A percentile compares a stretch with the other conserved stretches of the same genome.
These are phyloP conservation scores for Arthrocladium fulminans DNA, from an alignment of 2,329 filamentous ascomycete genomes.

Conservation along the genomic window DNA sequence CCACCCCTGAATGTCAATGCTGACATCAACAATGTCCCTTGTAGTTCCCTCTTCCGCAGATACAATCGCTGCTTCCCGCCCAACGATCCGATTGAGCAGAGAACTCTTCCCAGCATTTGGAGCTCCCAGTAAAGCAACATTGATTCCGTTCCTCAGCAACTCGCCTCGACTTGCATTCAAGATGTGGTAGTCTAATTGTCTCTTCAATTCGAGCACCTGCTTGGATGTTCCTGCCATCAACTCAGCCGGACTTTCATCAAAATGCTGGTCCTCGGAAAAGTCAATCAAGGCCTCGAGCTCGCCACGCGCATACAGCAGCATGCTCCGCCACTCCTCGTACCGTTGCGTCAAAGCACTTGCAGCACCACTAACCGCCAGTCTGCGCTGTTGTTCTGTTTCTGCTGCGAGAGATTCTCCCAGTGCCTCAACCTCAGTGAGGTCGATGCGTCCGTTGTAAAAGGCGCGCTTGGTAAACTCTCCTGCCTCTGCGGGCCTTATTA, in stretches of 20 bases:
- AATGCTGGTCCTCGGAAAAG: constrained; percentile 94
- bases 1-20: constrained; percentile 80
- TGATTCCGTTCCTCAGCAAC: constrained; percentile 74
- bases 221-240: constrained; percentile 60
- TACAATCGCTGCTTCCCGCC: constrained; percentile 89
- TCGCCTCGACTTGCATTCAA: constrained; percentile 73
- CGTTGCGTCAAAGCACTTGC: constrained; percentile 60
- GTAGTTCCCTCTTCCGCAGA: constrained; percentile 89
- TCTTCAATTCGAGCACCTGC: constrained; percentile 54
- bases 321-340: constrained; percentile 75
- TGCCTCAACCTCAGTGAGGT: constrained; percentile 71
- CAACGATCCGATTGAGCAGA: constrained; percentile 79
- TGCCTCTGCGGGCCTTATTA: constrained; percentile 79
- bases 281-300: constrained; percentile 95
- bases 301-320: constrained; percentile 70
- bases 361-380: constrained; percentile 70
- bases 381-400: constrained; percentile 86
- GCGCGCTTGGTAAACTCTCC: constrained; percentile 92
- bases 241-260: constrained; percentile 72
- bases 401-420: constrained; percentile 53
- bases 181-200: constrained; percentile 60
- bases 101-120: constrained; percentile 96
- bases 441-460: constrained; percentile 76
- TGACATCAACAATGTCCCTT: constrained; percentile 84
- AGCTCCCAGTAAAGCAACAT: constrained; percentile 75